Percentiles rank a stretch among this genome's conserved stretches.
Conservation (phyloP, 352 stramenopile species). For the Blastocystis sp. region DNA sequence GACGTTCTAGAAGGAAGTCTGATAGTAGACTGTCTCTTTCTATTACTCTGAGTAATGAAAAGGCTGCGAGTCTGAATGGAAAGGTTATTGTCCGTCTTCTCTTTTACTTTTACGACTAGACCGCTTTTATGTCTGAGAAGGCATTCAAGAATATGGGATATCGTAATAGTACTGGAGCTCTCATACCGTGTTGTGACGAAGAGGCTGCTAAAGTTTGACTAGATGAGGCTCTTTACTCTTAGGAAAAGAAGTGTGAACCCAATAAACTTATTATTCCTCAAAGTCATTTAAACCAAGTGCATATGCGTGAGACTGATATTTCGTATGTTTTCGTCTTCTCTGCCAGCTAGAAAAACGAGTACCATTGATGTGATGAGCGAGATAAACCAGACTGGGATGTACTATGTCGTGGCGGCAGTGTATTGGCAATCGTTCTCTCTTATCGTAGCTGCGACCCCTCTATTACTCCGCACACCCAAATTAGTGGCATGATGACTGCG, state of each 20-base stretch:
- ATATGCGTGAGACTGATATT: not conserved
- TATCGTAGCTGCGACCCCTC: conserved; percentile 1
- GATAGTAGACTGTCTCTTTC: not conserved
- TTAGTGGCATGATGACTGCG: conserved; percentile 18
- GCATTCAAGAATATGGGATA: conserved; percentile 48
- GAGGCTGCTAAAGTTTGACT: not conserved
- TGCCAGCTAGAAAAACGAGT: not conserved
- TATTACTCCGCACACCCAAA: not conserved
- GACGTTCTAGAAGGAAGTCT: not conserved
- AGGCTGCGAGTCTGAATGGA: not conserved
- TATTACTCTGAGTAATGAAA: not conserved
- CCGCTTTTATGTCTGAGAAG: conserved; percentile 14
- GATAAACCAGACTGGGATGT: conserved; percentile 2
- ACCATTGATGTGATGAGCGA: not conserved
- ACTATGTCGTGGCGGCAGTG: conserved; percentile 40
- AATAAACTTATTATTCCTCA: conserved; percentile 18
- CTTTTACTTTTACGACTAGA: not conserved
- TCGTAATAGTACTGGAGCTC: not conserved
- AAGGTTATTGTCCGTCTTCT: not conserved
- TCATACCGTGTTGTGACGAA: conserved; percentile 46
- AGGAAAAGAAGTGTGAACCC: not conserved
- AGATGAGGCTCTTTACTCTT: not conserved
- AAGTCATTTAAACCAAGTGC: not conserved
- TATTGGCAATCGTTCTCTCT: not conserved
- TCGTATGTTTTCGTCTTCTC: not conserved